These are phyloP conservation scores for Candida pseudocylindracea DNA, from an alignment of 1,139 yeast genomes.

Conservation along the genomic window DNA sequence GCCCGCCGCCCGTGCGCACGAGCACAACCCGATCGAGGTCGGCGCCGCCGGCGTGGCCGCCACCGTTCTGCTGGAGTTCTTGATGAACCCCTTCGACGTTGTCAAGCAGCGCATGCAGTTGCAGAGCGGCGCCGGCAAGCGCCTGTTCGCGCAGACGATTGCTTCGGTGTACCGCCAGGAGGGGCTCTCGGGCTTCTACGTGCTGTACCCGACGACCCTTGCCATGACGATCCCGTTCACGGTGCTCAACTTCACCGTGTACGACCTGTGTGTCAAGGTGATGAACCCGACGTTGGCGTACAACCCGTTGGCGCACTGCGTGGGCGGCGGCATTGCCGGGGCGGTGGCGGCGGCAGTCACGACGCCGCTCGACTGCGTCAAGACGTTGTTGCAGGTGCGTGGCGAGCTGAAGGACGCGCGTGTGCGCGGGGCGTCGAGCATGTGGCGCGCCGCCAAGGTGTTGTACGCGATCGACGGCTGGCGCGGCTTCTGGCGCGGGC, in stretches of 20 bases:
- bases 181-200: slow-evolving; percentile 69
- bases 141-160: slow-evolving; percentile 41
- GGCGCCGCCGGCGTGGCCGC: slow-evolving; percentile 88
- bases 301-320: slow-evolving; percentile 82
- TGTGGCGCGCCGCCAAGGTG: slow-evolving; percentile 41
- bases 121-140: slow-evolving; percentile 27
- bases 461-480: slow-evolving; percentile 47
- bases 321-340: slow-evolving; percentile 90
- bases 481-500: slow-evolving; percentile 59
- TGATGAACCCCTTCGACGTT: slow-evolving; percentile 96
- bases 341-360: slow-evolving; percentile 94
- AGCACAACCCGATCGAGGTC: slow-evolving; percentile 62
- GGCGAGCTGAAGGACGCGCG: slow-evolving; percentile 25
- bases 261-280: slow-evolving; percentile 60
- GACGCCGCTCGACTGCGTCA: slow-evolving; percentile 87
- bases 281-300: slow-evolving; percentile 62
- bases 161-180: slow-evolving; percentile 40
- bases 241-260: slow-evolving; percentile 82
- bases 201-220: slow-evolving; percentile 88
- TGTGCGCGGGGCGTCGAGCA: slow-evolving; percentile 25
- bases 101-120: slow-evolving; percentile 53
- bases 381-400: slow-evolving; percentile 72
- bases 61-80: slow-evolving; percentile 79
- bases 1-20: slow-evolving; percentile 8
- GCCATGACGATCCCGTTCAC: slow-evolving; percentile 91